These are phyloP conservation scores for Casuarina cunninghamiana DNA, from an alignment of 306 rosid genomes.

Conservation along the genomic window DNA sequence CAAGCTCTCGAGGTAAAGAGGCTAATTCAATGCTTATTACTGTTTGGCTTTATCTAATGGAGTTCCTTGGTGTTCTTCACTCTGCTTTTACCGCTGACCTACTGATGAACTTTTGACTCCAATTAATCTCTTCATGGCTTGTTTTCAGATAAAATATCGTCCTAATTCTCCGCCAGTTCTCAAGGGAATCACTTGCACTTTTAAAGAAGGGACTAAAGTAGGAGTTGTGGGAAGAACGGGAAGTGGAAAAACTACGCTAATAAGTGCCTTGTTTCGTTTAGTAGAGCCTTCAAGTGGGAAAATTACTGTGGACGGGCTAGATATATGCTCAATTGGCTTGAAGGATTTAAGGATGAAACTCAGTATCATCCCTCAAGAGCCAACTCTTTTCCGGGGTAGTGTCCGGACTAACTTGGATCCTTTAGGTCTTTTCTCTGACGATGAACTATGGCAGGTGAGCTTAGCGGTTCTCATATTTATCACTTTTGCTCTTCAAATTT, in stretches of 20 bases:
- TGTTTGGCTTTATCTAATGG: neutral
- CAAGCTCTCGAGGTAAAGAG: constrained; percentile 38
- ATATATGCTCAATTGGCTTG: constrained; percentile 53
- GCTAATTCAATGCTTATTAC: neutral
- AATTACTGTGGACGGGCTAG: constrained; percentile 49
- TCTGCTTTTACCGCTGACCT: neutral
- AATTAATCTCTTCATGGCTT: neutral
- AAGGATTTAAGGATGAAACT: constrained; percentile 59
- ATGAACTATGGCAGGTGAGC: constrained; percentile 57
- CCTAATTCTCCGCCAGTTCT: constrained; percentile 52
- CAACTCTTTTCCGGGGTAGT: constrained; percentile 57
- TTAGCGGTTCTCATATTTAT: neutral
- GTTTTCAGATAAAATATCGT: constrained; percentile 44
- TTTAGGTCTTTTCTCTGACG: constrained; percentile 48
- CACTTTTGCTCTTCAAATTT: too few species aligned
- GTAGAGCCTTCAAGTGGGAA: constrained; percentile 52
- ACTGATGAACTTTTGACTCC: neutral
- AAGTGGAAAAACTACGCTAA: constrained; percentile 59
- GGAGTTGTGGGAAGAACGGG: constrained; percentile 72
- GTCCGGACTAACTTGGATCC: constrained; percentile 60
- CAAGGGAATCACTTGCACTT: constrained; percentile 51
- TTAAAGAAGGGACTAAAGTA: constrained; percentile 51
- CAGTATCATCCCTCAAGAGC: constrained; percentile 67
- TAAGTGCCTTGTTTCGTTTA: constrained; percentile 57
- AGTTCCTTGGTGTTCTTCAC: neutral